Percentiles rank a stretch among this genome's conserved stretches.
phyloP scores from a whole-genome alignment of 345 rosid genomes.

The Euphorbia peplus region DNA sequence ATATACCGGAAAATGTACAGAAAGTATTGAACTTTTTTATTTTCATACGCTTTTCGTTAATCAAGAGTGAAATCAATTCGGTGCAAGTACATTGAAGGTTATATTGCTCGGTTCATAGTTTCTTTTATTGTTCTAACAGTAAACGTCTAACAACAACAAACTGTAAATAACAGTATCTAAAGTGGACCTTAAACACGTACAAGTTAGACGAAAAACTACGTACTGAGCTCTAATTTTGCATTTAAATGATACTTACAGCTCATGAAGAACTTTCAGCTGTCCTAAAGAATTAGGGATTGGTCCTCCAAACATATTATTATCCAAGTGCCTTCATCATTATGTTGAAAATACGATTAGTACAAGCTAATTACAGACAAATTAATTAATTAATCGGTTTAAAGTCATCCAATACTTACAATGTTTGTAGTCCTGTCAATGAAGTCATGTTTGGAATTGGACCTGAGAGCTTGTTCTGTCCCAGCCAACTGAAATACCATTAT shows the following conservation, averaged over 20 bases:
- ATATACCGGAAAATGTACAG: no score
- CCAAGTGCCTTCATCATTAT: conserved; percentile 59
- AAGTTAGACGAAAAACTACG: no score
- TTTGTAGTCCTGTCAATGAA: conserved; percentile 41
- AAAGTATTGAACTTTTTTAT: no score
- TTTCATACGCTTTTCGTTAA: no score
- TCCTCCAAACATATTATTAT: conserved; percentile 64
- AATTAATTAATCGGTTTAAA: no score
- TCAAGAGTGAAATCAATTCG: no score
- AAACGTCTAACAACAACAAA: no score
- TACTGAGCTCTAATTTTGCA: not conserved
- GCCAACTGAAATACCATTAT: conserved; percentile 71
- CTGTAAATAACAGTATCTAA: no score
- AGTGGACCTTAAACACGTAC: no score
- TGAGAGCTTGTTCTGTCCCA: conserved; percentile 62
- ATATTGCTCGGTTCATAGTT: no score
- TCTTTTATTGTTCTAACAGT: no score
- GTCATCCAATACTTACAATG: conserved; percentile 72
- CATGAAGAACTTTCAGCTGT: conserved; percentile 43
- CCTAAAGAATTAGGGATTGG: conserved; percentile 61
- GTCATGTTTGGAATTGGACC: conserved; percentile 70
- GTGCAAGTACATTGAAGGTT: no score
- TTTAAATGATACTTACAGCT: conserved; percentile 42
- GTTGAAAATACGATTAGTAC: not conserved
- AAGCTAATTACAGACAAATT: not conserved